Conservation (phyloP, 2,329 filamentous ascomycete species). For the Alternaria sp. region DNA sequence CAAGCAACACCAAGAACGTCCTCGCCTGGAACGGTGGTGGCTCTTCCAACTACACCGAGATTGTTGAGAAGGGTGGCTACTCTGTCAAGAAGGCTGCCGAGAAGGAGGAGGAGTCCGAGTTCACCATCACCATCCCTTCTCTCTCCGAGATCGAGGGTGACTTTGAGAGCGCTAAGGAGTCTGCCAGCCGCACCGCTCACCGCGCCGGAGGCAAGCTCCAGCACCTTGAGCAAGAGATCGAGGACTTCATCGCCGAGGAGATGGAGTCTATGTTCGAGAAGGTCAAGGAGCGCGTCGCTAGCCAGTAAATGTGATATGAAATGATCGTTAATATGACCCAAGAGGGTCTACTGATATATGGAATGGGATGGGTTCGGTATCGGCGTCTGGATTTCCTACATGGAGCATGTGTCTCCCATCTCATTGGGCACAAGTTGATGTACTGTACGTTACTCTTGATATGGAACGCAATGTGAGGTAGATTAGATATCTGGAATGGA, state of each 20-base stretch:
- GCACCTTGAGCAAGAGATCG: constrained; percentile 52
- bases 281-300: constrained; percentile 46
- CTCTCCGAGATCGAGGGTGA: constrained; percentile 44
- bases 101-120: constrained; percentile 46
- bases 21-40: constrained; percentile 99
- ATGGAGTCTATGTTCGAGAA: constrained; percentile 64
- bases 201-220: constrained; percentile 56
- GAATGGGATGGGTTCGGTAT: constrained; percentile 10
- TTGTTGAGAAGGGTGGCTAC: constrained; percentile 77
- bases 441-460: constrained; percentile 11
- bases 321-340: constrained; percentile 1
- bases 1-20: constrained; percentile 86
- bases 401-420: constrained; percentile 14
- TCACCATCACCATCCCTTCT: constrained; percentile 47
- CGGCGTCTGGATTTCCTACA: constrained; percentile 6
- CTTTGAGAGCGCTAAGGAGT: constrained; percentile 44
- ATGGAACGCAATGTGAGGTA: constrained; percentile 10
- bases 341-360: constrained; percentile 9
- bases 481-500: constrained; percentile 19
- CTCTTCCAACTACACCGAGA: constrained; percentile 85
- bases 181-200: constrained; percentile 50
- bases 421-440: constrained; percentile 20
- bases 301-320: constrained; percentile 32
- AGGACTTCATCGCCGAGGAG: constrained; percentile 57
- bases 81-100: constrained; percentile 51